phyloP scores from a whole-genome alignment of 345 rosid genomes.

The Eucalyptus regnans region DNA sequence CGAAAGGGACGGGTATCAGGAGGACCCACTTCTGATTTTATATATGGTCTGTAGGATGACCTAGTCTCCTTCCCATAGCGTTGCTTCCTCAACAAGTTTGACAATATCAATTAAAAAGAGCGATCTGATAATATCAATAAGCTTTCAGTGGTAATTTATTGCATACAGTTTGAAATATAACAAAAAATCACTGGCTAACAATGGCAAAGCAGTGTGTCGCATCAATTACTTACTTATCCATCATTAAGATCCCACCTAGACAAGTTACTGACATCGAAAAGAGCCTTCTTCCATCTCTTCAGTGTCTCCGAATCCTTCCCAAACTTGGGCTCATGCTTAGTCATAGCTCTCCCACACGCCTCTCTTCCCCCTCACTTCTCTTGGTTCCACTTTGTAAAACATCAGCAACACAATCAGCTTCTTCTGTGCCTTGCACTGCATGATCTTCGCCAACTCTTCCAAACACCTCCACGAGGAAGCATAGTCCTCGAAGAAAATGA shows the following conservation, averaged over 20 bases:
- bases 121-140: neutral
- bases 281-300: neutral
- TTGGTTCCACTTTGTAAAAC: too few relatives aligned
- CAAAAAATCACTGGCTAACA: neutral
- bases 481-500: too few relatives aligned
- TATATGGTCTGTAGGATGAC: too few relatives aligned
- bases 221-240: neutral
- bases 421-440: too few relatives aligned
- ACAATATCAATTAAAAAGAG: neutral
- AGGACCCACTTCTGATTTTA: too few relatives aligned
- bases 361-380: too few relatives aligned
- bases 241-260: neutral
- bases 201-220: neutral
- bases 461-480: too few relatives aligned
- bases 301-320: neutral
- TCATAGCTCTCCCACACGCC: neutral
- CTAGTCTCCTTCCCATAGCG: too few relatives aligned
- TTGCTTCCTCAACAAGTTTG: too few relatives aligned
- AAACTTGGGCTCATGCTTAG: neutral
- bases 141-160: neutral
- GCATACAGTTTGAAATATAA: neutral
- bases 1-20: too few relatives aligned
- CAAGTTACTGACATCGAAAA: fast-evolving
- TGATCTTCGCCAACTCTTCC: too few relatives aligned
- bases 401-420: too few relatives aligned